Evolutionary conservation across 2,329 filamentous ascomycete genomes (phyloP).

Genomic region (Torrubiella hemipterigena): DNA sequence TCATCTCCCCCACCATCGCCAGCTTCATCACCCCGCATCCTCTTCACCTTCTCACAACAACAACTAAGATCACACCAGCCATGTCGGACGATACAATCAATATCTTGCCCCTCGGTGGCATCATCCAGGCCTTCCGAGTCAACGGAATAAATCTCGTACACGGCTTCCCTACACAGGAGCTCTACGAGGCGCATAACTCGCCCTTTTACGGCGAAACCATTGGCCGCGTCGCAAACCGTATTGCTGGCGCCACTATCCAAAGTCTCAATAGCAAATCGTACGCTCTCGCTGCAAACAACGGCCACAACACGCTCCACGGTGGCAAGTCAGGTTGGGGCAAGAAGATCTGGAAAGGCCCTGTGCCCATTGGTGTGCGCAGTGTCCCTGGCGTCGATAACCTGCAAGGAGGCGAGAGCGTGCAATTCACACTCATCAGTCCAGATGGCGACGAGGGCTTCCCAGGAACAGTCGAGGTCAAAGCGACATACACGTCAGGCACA

Average conservation of each 20-base stretch:
- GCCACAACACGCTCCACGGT: slow-evolving; percentile 63
- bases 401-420: slow-evolving; percentile 52
- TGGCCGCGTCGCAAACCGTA: slow-evolving; percentile 72
- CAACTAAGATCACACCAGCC: too few relatives aligned
- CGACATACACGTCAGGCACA: slow-evolving; percentile 68
- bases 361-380: slow-evolving; percentile 36
- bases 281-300: slow-evolving; percentile 62
- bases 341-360: slow-evolving; percentile 63
- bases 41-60: too few relatives aligned
- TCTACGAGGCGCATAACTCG: slow-evolving; percentile 63
- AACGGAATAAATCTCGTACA: slow-evolving; percentile 78
- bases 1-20: too few relatives aligned
- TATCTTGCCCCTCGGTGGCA: slow-evolving; percentile 66
- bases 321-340: slow-evolving; percentile 71
- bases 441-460: slow-evolving; percentile 88
- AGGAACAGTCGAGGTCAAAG: slow-evolving; percentile 64
- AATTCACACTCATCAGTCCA: slow-evolving; percentile 54
- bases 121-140: slow-evolving; percentile 71
- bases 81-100: slow-evolving; percentile 41
- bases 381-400: slow-evolving; percentile 38
- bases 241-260: slow-evolving; percentile 58
- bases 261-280: slow-evolving; percentile 62
- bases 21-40: too few relatives aligned
- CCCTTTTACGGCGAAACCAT: slow-evolving; percentile 91
- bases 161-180: slow-evolving; percentile 63